phyloP scores from a whole-genome alignment of 2,329 filamentous ascomycete species.

The Plenodomus tracheiphilus region DNA sequence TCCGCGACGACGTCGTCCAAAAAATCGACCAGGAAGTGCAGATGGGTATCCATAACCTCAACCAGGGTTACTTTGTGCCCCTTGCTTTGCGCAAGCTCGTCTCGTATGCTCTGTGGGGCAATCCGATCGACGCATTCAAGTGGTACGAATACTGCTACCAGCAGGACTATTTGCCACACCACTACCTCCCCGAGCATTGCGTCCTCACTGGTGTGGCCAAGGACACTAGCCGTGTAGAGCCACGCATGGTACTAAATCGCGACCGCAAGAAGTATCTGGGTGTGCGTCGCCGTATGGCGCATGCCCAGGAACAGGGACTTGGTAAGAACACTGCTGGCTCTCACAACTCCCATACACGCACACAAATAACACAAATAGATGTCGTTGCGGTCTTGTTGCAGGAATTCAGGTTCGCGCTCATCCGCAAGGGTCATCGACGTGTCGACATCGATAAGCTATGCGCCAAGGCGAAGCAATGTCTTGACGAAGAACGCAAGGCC shows the following conservation, averaged over 20 bases:
- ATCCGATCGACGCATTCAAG: slow-evolving; percentile 36
- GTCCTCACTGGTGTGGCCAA: slow-evolving; percentile 24
- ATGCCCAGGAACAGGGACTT: slow-evolving; percentile 29
- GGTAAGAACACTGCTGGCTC: slow-evolving; percentile 10
- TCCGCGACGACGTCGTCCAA: slow-evolving; percentile 26
- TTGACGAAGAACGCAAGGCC: slow-evolving; percentile 22
- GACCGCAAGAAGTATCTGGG: slow-evolving; percentile 9
- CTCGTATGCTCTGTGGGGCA: slow-evolving; percentile 29
- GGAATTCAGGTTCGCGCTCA: slow-evolving; percentile 21
- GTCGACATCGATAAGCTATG: slow-evolving; percentile 20
- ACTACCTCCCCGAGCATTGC: slow-evolving; percentile 33
- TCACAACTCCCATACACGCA: not conserved
- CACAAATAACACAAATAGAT: slow-evolving; percentile 12
- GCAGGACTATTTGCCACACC: slow-evolving; percentile 23
- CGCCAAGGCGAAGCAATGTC: slow-evolving; percentile 11
- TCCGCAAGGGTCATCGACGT: slow-evolving; percentile 21
- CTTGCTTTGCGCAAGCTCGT: slow-evolving; percentile 20
- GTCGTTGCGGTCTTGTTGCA: slow-evolving; percentile 30
- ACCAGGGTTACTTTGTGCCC: slow-evolving; percentile 9
- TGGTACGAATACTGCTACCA: slow-evolving; percentile 36
- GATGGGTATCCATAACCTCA: slow-evolving; percentile 11
- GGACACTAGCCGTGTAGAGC: slow-evolving; percentile 10
- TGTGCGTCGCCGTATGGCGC: slow-evolving; percentile 31
- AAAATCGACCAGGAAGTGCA: slow-evolving; percentile 25
- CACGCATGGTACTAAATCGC: slow-evolving; percentile 8